Percentiles rank a stretch among this genome's conserved stretches.
These are phyloP conservation scores for Ichthyophthirius multifiliis DNA, from an alignment of 169 alveolate genomes.

Conservation along the genomic window DNA sequence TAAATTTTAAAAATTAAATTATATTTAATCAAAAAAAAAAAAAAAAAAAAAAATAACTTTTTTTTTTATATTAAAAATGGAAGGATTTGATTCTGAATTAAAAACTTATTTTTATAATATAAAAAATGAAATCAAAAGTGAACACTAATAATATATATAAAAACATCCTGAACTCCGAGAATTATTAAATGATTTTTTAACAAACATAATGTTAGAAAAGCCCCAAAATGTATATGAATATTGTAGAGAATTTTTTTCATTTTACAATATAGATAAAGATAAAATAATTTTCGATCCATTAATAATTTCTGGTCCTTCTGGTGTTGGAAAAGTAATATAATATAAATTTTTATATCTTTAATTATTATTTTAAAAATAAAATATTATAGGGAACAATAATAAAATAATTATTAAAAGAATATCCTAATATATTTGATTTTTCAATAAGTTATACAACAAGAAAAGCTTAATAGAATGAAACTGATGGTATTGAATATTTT, in stretches of 20 bases:
- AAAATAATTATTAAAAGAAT: conserved; percentile 37
- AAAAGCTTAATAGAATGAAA: conserved; percentile 69
- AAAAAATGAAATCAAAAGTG: conserved; percentile 21
- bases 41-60: neutral
- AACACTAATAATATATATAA: conserved; percentile 26
- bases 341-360: neutral
- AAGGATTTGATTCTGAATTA: conserved; percentile 8
- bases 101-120: conserved; percentile 8
- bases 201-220: conserved; percentile 33
- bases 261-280: conserved; percentile 26
- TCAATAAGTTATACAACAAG: conserved; percentile 78
- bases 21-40: neutral
- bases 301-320: conserved; percentile 76
- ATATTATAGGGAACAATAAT: conserved; percentile 56
- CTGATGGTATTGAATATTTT: conserved; percentile 70
- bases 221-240: conserved; percentile 32
- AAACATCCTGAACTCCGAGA: conserved; percentile 50
- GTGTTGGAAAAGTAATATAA: conserved; percentile 62
- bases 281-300: conserved; percentile 22
- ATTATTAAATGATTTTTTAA: conserved; percentile 39
- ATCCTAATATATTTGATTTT: conserved; percentile 62
- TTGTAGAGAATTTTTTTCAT: conserved; percentile 26
- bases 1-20: neutral
- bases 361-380: neutral
- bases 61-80: neutral